These are phyloP conservation scores for Hypoxylon trugodes DNA, from an alignment of 495 filamentous ascomycete species.

Conservation along the genomic window DNA sequence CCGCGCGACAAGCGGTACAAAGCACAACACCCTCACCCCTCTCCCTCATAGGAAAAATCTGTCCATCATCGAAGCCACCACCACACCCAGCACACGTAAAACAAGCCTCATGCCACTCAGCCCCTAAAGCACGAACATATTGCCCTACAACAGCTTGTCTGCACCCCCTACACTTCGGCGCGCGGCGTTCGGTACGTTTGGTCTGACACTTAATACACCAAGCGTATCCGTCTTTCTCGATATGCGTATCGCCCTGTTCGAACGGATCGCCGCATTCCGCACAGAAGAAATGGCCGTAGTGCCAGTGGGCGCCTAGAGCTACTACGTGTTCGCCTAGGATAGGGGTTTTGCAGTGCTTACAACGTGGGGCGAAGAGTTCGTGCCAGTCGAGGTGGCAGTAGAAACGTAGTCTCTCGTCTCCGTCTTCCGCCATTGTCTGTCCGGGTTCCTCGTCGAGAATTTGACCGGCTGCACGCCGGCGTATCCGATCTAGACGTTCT, in stretches of 20 bases:
- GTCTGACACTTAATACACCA: constrained; percentile 97
- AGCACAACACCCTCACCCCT: constrained; percentile 54
- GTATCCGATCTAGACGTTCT: constrained; percentile 75
- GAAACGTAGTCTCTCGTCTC: constrained; percentile 76
- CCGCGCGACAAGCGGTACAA: constrained; percentile 59
- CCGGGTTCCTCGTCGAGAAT: constrained; percentile 62
- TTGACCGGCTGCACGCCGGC: constrained; percentile 66
- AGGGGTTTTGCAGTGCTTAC: constrained; percentile 97
- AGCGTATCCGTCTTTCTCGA: constrained; percentile 98
- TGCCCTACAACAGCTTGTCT: constrained; percentile 83
- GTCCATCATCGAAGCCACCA: constrained; percentile 62
- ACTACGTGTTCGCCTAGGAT: constrained; percentile 96
- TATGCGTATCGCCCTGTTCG: constrained; percentile 80
- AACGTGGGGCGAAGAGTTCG: constrained; percentile 89
- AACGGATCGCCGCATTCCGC: constrained; percentile 99
- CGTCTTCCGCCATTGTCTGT: constrained; percentile 70
- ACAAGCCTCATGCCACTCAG: constrained; percentile 93
- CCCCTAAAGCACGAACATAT: constrained; percentile 85
- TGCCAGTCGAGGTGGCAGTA: constrained; percentile 99
- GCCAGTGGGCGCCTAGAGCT: constrained; percentile 93
- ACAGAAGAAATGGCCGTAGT: constrained; percentile 99
- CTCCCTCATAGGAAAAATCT: constrained; percentile 61
- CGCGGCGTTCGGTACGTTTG: constrained; percentile 75
- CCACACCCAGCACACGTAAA: constrained; percentile 76
- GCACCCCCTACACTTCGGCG: constrained; percentile 87